Base-by-base conservation (phyloP, 2,329 filamentous ascomycete species). In the Pestalotiopsis sp. region DNA sequence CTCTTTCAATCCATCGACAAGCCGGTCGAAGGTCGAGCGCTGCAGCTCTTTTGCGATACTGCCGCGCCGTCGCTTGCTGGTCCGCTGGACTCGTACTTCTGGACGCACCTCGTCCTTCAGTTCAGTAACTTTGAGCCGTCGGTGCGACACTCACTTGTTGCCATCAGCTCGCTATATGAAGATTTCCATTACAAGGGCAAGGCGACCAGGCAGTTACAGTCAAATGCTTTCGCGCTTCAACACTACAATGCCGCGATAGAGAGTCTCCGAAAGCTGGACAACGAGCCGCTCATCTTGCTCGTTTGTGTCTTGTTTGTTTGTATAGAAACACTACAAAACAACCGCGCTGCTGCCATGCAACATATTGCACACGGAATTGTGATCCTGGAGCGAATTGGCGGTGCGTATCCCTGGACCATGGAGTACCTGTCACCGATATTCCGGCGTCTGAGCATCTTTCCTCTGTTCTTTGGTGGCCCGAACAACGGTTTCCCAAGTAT, bases 301-400 rank as follows among this genome's bases (percentile, higher is more conserved):
- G 78, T 81, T 0, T 84, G 82, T 68, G 69, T 83, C 2, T 72
- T 84, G 17, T 84, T 85, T 68, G 76, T 82, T 45, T 84, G 82
- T 69, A 80, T 84, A 66, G 83, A 84, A 70, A 79, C 82, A 67
- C 73, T 84, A 1, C 78, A 79, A 0, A 81, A 78, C 9, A 77
- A 83, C 71, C 73, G 72, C 20, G 71, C 75, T 5, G 74, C 76
- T 3, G 82, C 81, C 0, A 75, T 79, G 4, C 74, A 74, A 9
- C 83, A 84, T 67, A 78, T 77, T 4, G 75, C 75, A 0, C 81
- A 83, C 66, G 83, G 82, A 11, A 75, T 82, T 17, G 70, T 70
- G 17, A 76, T 84, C 1, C 74, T 82, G 6, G 78, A 79, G 65
- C 72, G 71, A n/a, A 71, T 75, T 13, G 69, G 72, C 38, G 63